Conservation (phyloP, 2,329 filamentous ascomycete genomes). For the Sclerotinia trifoliorum region DNA sequence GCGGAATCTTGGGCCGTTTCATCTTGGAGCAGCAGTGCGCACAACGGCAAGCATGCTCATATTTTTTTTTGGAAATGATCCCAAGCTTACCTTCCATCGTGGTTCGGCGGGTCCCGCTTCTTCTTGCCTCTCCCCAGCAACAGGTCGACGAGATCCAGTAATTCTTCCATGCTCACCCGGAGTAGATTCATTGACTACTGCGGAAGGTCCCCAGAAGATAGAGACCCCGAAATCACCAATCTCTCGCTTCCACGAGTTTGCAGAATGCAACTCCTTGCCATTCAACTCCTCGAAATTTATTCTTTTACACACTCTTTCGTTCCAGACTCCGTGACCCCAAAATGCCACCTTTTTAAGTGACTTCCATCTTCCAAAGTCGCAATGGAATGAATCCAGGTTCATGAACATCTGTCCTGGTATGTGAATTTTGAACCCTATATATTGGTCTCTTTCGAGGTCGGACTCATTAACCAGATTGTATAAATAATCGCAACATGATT, state of each 20-base stretch:
- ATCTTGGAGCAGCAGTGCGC: background rate
- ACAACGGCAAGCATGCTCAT: background rate
- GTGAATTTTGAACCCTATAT: background rate
- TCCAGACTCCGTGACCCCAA: background rate
- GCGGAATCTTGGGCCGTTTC: background rate
- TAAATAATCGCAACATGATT: background rate
- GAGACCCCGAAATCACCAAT: no score
- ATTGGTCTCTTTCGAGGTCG: background rate
- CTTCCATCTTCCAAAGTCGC: background rate
- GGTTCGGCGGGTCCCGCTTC: conserved; percentile 2
- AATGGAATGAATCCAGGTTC: background rate
- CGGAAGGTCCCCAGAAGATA: background rate
- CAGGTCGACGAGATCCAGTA: background rate
- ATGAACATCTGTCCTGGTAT: background rate
- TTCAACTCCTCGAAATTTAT: background rate
- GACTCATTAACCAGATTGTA: background rate
- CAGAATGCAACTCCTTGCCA: background rate
- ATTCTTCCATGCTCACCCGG: background rate
- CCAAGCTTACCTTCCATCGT: background rate
- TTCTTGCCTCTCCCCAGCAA: background rate
- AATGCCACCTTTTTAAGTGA: background rate
- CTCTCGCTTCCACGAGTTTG: background rate
- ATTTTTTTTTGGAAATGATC: conserved; percentile 2
- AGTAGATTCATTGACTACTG: no score
- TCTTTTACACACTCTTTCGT: no score